phyloP scores from a whole-genome alignment of 1,139 yeast genomes.

The Suhomyces choctaworum region DNA sequence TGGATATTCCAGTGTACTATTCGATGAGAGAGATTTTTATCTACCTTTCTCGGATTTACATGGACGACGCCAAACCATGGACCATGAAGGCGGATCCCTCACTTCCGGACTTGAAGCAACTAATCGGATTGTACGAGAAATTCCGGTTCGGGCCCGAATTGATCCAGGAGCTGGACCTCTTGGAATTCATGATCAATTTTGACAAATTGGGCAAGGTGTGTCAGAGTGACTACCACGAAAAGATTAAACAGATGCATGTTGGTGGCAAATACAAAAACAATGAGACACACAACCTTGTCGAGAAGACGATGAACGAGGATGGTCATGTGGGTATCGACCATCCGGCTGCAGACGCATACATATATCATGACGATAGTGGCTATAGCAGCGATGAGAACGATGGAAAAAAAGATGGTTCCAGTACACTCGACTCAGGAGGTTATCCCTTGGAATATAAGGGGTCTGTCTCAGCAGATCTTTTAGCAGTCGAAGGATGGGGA shows the following conservation, averaged over 20 bases:
- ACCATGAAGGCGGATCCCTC: constrained; percentile 4
- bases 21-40: constrained; percentile 51
- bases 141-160: constrained; percentile 67
- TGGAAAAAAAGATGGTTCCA: constrained; percentile 2
- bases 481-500: constrained; percentile 1
- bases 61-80: constrained; percentile 11
- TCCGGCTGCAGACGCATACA: constrained; percentile 1
- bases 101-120: constrained; percentile 26
- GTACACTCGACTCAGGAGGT: constrained; percentile 6
- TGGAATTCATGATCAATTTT: constrained; percentile 50
- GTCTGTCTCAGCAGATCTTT: constrained; percentile 1
- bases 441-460: constrained; percentile 1
- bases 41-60: constrained; percentile 20
- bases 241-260: constrained; percentile 1
- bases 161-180: constrained; percentile 60
- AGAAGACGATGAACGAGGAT: constrained; percentile 7
- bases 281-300: constrained; percentile 3
- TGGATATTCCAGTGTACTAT: constrained; percentile 40
- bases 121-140: constrained; percentile 64
- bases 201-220: constrained; percentile 18
- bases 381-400: constrained; percentile 4
- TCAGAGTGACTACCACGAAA: constrained; percentile 12
- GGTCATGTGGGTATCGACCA: constrained; percentile 1
- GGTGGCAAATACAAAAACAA: constrained; percentile 1
- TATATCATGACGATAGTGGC: constrained; percentile 7